phyloP scores from a whole-genome alignment of 345 rosid species.

The Syzygium grande region DNA sequence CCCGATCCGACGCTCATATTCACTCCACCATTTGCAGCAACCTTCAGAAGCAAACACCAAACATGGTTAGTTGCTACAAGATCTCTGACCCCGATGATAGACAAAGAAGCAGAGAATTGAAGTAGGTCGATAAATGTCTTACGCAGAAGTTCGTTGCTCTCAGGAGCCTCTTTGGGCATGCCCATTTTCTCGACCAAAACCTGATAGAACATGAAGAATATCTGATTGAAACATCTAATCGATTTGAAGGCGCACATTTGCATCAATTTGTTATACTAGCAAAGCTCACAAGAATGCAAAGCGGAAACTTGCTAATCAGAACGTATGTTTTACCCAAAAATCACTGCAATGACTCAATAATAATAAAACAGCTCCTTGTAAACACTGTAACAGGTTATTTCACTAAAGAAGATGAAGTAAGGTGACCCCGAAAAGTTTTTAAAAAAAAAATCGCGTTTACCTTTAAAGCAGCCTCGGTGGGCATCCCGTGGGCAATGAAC shows the following conservation, averaged over 20 bases:
- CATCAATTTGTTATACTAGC: not conserved
- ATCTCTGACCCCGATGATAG: not conserved
- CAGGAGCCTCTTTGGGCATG: constrained; percentile 21
- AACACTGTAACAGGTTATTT: not conserved
- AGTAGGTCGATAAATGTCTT: not conserved
- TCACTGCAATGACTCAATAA: not conserved
- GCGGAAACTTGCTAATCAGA: not conserved
- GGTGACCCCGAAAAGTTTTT: not conserved
- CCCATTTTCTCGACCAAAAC: constrained; percentile 79
- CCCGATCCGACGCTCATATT: constrained; percentile 44
- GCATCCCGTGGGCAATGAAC: constrained; percentile 54
- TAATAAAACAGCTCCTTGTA: not conserved
- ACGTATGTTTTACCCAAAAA: not conserved
- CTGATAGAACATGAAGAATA: constrained; percentile 15
- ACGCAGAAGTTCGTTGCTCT: constrained; percentile 21
- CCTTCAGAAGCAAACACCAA: constrained; percentile 20
- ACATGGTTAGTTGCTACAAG: not conserved
- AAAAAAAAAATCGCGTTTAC: constrained; percentile 11
- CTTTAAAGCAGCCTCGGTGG: constrained; percentile 79
- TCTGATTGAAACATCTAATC: not conserved
- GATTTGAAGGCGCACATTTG: not conserved
- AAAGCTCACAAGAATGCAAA: not conserved
- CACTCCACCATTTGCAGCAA: constrained; percentile 48
- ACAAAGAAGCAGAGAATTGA: not conserved
- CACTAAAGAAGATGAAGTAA: not conserved